Conservation (phyloP, 345 rosid genomes). For the Hibiscus tridactylites region DNA sequence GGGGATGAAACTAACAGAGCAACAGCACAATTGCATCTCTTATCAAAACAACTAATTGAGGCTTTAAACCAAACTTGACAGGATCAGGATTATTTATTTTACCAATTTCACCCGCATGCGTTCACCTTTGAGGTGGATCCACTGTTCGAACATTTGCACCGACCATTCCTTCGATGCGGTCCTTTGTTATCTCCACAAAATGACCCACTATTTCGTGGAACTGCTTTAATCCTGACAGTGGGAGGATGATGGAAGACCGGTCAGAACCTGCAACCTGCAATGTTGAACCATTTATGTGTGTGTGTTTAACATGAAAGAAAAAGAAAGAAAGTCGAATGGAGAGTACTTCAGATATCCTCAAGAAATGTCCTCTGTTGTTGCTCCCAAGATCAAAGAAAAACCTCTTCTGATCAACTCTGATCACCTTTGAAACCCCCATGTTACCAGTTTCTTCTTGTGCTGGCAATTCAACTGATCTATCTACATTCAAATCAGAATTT, state of each 20-base stretch:
- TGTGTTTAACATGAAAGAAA: neutral
- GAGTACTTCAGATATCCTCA: constrained; percentile 87
- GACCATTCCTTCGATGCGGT: constrained; percentile 77
- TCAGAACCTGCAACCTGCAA: constrained; percentile 90
- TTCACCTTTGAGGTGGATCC: constrained; percentile 89
- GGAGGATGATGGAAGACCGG: constrained; percentile 91
- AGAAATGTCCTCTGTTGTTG: constrained; percentile 91
- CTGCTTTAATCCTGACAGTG: constrained; percentile 85
- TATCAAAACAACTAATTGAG: constrained; percentile 25
- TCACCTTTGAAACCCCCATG: constrained; percentile 63
- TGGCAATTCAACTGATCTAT: constrained; percentile 59
- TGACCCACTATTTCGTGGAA: constrained; percentile 90
- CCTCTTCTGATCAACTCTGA: constrained; percentile 89
- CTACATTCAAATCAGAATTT: constrained; percentile 61
- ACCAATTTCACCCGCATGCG: constrained; percentile 5
- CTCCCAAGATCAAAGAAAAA: constrained; percentile 95
- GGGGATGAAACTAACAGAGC: constrained; percentile 17
- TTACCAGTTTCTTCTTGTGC: constrained; percentile 63
- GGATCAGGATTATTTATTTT: constrained; percentile 10
- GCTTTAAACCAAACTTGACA: constrained; percentile 25
- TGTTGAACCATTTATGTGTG: neutral
- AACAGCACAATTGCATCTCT: constrained; percentile 22
- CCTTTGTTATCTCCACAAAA: constrained; percentile 93
- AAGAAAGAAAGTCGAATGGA: neutral
- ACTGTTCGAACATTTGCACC: constrained; percentile 82